A percentile compares a stretch with the other conserved stretches of the same genome.
These are phyloP conservation scores for Pezicula rhizophila DNA, from an alignment of 2,329 filamentous ascomycete species.

Conservation along the genomic window DNA sequence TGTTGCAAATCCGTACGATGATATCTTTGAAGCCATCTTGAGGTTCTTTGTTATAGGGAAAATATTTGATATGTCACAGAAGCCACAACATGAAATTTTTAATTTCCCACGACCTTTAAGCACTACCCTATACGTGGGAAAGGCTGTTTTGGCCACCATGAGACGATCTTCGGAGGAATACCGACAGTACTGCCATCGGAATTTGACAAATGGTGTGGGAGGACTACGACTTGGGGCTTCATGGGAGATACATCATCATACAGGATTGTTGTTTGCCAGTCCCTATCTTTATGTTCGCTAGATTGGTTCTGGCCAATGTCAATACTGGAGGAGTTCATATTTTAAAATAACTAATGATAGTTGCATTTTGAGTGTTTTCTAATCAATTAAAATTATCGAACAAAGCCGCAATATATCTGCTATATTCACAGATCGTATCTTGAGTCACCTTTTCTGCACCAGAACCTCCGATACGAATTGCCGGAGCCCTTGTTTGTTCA, in stretches of 20 bases:
- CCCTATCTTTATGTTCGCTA: neutral
- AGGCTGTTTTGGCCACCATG: too few relatives aligned
- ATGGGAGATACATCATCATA: too few relatives aligned
- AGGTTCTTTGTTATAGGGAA: too few relatives aligned
- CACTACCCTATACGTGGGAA: too few relatives aligned
- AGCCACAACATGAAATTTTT: neutral
- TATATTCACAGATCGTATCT: neutral
- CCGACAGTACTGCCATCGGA: too few relatives aligned
- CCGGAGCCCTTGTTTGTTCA: neutral
- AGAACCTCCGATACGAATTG: neutral
- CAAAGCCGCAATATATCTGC: neutral
- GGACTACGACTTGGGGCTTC: too few relatives aligned
- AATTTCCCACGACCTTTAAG: neutral
- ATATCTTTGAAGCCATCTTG: neutral
- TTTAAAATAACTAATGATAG: too few relatives aligned
- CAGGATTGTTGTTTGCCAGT: too few relatives aligned
- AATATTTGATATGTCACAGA: neutral
- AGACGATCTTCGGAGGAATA: too few relatives aligned
- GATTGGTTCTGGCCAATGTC: neutral
- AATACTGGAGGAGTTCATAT: too few relatives aligned
- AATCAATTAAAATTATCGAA: conserved; percentile 1
- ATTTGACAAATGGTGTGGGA: too few relatives aligned
- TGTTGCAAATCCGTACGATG: neutral
- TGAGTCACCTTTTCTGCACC: neutral
- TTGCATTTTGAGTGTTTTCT: neutral